Percentiles rank a stretch among this genome's conserved stretches.
phyloP scores from a whole-genome alignment of 2,329 filamentous ascomycete species.

The Dissoconium aciculare region DNA sequence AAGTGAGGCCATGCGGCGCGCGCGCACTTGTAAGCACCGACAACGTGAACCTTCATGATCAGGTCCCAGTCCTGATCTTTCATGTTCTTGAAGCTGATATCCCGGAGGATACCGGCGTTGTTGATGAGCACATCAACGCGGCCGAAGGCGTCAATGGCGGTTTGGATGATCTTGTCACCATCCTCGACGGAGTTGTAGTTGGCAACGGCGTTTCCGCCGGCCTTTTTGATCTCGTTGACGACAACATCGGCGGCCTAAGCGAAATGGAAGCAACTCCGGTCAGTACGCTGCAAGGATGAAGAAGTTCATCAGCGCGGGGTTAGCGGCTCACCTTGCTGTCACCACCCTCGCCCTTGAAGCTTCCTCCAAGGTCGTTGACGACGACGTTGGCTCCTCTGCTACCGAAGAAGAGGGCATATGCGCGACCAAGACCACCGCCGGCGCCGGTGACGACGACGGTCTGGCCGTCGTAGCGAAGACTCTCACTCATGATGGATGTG shows the following conservation, averaged over 20 bases:
- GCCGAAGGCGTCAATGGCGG: constrained; percentile 64
- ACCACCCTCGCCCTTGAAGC: constrained; percentile 82
- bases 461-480: constrained; percentile 71
- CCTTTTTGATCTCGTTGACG: constrained; percentile 67
- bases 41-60: constrained; percentile 82
- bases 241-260: constrained; percentile 53
- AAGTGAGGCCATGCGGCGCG: constrained; percentile 94
- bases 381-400: constrained; percentile 86
- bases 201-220: constrained; percentile 87
- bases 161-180: constrained; percentile 87
- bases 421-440: constrained; percentile 66
- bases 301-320: too few species aligned
- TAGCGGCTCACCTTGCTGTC: constrained; percentile 58
- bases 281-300: background rate
- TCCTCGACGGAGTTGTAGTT: constrained; percentile 94
- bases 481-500: constrained; percentile 43
- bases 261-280: background rate
- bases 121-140: constrained; percentile 93
- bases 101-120: constrained; percentile 90
- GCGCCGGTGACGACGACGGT: constrained; percentile 80
- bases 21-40: constrained; percentile 88
- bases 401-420: constrained; percentile 78
- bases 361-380: constrained; percentile 88
- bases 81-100: constrained; percentile 98
- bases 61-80: constrained; percentile 94